Conservation (phyloP, 805 yeast genomes). For the Yarrowia bubula region DNA sequence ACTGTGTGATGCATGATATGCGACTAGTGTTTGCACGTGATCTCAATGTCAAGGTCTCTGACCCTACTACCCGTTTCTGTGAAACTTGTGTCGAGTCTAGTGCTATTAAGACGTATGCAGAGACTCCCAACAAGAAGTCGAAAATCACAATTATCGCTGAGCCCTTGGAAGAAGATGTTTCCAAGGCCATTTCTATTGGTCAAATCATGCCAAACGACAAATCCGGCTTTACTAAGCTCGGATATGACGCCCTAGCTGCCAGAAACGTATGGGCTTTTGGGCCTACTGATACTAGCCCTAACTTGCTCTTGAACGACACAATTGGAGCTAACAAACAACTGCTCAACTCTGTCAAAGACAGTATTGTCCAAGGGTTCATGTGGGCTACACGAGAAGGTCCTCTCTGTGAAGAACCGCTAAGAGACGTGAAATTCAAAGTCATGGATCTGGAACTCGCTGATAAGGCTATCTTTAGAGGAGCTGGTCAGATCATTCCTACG, state of each 20-base stretch:
- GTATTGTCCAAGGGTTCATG: conserved; percentile 72
- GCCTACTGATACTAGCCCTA: conserved; percentile 54
- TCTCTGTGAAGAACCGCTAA: conserved; percentile 77
- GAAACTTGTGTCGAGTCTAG: conserved; percentile 74
- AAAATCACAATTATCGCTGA: conserved; percentile 71
- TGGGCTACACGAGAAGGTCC: conserved; percentile 90
- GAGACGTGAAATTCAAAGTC: conserved; percentile 67
- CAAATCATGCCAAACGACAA: conserved; percentile 34
- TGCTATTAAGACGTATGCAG: conserved; percentile 61
- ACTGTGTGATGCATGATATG: conserved; percentile 75
- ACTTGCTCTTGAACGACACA: conserved; percentile 66
- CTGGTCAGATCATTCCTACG: conserved; percentile 77
- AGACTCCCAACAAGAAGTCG: conserved; percentile 54
- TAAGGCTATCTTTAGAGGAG: conserved; percentile 49
- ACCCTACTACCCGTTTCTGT: conserved; percentile 73
- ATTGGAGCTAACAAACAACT: conserved; percentile 63
- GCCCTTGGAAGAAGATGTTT: conserved; percentile 60
- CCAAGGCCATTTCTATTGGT: conserved; percentile 55
- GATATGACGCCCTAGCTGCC: conserved; percentile 85
- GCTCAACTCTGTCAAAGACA: conserved; percentile 49
- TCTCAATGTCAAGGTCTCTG: conserved; percentile 76
- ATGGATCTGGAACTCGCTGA: conserved; percentile 57
- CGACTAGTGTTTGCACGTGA: conserved; percentile 55
- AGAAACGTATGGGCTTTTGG: conserved; percentile 80
- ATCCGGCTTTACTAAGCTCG: conserved; percentile 38